Evolutionary conservation across 2,329 filamentous ascomycete species (phyloP).

Genomic region (Pseudogymnoascus sp.): DNA sequence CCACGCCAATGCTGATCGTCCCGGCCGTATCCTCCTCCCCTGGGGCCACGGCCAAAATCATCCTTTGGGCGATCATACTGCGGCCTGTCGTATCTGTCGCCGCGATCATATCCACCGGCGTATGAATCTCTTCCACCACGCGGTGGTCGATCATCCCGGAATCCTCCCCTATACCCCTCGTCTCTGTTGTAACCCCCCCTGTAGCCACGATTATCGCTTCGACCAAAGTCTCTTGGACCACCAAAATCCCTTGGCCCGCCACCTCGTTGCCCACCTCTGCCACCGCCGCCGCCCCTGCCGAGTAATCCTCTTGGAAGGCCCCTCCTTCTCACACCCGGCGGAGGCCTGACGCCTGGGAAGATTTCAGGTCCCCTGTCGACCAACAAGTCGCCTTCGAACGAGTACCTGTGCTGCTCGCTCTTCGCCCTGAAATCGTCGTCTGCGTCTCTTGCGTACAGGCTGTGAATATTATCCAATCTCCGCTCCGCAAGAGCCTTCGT

Average conservation of each 20-base stretch:
- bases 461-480: conserved; percentile 52
- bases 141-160: neutral
- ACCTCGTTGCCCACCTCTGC: neutral
- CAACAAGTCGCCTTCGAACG: conserved; percentile 59
- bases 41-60: neutral
- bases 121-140: neutral
- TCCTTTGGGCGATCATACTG: neutral
- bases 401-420: conserved; percentile 46
- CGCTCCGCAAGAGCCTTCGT: conserved; percentile 52
- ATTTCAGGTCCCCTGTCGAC: conserved; percentile 67
- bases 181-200: neutral
- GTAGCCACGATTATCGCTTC: neutral
- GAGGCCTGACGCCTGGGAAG: conserved; percentile 54
- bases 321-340: conserved; percentile 33
- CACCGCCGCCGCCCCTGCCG: neutral
- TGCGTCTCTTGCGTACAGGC: neutral
- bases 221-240: neutral
- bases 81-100: neutral
- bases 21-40: neutral
- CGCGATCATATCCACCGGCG: neutral
- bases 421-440: conserved; percentile 41
- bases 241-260: neutral
- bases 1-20: conserved; percentile 5
- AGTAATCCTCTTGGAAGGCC: conserved; percentile 13
- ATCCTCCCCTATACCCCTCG: neutral